Base-by-base conservation (phyloP, 371 early-diverging fungal genomes). In the Mucor racemosus region DNA sequence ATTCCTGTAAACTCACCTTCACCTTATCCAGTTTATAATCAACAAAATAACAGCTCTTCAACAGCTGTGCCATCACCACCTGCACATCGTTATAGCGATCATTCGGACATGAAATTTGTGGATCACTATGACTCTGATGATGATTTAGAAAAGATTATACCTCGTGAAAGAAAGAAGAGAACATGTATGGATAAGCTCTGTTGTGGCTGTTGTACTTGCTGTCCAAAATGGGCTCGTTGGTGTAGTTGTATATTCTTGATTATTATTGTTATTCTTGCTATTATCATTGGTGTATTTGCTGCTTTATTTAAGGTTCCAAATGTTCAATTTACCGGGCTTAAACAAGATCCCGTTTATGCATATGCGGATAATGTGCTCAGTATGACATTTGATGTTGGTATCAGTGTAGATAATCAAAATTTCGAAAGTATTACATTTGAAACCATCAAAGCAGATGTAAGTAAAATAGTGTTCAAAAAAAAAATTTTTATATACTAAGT, bases 401-500 rank as follows among this genome's bases (percentile, higher is more conserved):
- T 88, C 38, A 68, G 67, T 19, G 84, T 88, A 56, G 48, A 76
- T 39, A 88, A 88, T 66, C 86, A 78, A 21, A 88, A 88, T 60
- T 74, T 85, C 57, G 73, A 81, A 63, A 76, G 84, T 15, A 74
- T 86, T 54, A 81, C 81, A 10, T 88, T 88, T 59, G 77, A 81
- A 34, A 75, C 76, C 0, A 84, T 88, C 53, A 64, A 67, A 62
- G 88, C 86, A 19, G 81, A 81, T 50, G 88, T 86, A 80, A 79
- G 78, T 69, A 19, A 5, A 31, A 58, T 54, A 33, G 38, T 11
- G 3, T 26, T 26, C 3, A 26, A 26, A 26, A 3, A 1, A 26
- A 1, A 26, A 3, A 1, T 26, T 26, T 26, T 1, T 26, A 26
- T 26, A 21, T 44, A n/a, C 6, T 15, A 58, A 19, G 5, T 26